Percentiles rank a stretch among this genome's conserved stretches.
Conservation (phyloP, 2,329 filamentous ascomycete species). For the Xylariaceae sp. region DNA sequence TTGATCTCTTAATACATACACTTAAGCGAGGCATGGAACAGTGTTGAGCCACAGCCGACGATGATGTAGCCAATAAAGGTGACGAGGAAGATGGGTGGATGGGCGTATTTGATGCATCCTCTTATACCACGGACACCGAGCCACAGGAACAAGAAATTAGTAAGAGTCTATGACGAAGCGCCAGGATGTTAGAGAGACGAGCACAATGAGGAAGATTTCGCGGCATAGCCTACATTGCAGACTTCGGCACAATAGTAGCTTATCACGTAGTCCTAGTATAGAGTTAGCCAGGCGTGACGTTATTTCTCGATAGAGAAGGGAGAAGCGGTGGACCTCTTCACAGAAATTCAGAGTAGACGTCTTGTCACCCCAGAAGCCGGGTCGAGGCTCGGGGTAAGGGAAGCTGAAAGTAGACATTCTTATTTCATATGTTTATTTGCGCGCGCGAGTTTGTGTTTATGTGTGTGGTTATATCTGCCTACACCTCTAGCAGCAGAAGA, state of each 20-base stretch:
- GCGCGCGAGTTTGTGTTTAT: no score
- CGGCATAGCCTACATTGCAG: constrained; percentile 59
- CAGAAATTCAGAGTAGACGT: constrained; percentile 81
- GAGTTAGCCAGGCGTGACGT: constrained; percentile 16
- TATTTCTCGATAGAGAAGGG: not conserved
- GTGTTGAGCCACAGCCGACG: constrained; percentile 60
- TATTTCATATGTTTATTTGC: no score
- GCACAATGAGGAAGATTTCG: not conserved
- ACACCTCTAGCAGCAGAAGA: no score
- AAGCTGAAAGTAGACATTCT: constrained; percentile 37
- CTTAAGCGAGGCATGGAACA: constrained; percentile 63
- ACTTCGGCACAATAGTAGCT: constrained; percentile 79
- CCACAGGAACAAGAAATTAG: constrained; percentile 81
- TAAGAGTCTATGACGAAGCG: constrained; percentile 62
- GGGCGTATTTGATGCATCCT: constrained; percentile 73
- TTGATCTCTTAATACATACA: constrained; percentile 47
- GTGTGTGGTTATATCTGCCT: no score
- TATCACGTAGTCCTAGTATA: constrained; percentile 64
- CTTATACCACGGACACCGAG: constrained; percentile 76
- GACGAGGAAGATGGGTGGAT: constrained; percentile 78
- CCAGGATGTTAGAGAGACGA: not conserved
- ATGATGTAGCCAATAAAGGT: constrained; percentile 60
- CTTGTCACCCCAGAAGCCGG: constrained; percentile 71
- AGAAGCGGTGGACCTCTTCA: constrained; percentile 65
- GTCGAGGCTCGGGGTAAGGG: constrained; percentile 40